Evolutionary conservation across 2,329 filamentous ascomycete genomes (phyloP).

Genomic region (Fusarium udum): DNA sequence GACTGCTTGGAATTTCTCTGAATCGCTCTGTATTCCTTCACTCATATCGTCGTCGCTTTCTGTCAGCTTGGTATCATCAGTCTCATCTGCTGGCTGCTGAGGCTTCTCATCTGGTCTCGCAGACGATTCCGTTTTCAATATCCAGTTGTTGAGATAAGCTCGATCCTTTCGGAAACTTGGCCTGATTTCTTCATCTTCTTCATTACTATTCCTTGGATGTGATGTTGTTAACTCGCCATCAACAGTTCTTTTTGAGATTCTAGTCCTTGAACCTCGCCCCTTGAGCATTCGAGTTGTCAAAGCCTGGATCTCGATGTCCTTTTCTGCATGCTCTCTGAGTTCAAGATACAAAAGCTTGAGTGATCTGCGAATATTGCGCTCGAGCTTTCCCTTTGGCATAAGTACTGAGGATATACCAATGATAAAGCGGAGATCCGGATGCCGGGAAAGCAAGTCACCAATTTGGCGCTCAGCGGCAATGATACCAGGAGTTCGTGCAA

Average conservation of each 20-base stretch:
- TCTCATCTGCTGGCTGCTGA: neutral
- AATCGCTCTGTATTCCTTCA: neutral
- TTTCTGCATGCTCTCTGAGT: neutral
- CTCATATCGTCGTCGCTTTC: neutral
- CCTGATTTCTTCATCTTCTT: neutral
- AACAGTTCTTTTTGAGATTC: constrained; percentile 1
- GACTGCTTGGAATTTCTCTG: neutral
- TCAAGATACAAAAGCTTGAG: constrained; percentile 2
- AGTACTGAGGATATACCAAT: neutral
- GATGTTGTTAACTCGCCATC: neutral
- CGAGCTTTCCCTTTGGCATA: neutral
- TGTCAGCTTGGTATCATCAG: too few species aligned
- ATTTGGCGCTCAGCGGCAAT: constrained; percentile 1
- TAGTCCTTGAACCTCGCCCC: neutral
- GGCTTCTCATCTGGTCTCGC: neutral
- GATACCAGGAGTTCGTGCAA: neutral
- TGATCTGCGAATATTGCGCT: neutral
- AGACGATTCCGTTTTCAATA: neutral
- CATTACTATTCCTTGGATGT: too few species aligned
- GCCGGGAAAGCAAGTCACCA: neutral
- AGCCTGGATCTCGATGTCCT: neutral
- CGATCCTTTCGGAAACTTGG: neutral
- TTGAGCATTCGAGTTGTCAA: neutral
- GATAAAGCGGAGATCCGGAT: neutral
- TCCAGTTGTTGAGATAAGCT: neutral